Evolutionary conservation across 2,329 filamentous ascomycete genomes (phyloP), one percentile per base, ranked within the genome.

Genomic region (Colletotrichum sojae): DNA sequence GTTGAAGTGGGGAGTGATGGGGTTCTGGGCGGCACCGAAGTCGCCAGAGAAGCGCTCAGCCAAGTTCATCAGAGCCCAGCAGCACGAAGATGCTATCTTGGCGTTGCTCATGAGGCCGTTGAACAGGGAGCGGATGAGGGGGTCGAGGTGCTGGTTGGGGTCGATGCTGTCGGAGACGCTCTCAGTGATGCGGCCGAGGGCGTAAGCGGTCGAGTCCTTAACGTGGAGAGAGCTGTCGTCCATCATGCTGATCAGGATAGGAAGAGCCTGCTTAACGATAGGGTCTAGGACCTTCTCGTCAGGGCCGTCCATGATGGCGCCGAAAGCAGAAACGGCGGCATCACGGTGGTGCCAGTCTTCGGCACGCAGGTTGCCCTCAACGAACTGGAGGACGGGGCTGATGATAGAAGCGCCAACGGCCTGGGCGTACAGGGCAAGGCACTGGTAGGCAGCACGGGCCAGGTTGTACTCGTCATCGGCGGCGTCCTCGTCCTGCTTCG

Each of bases 61-160:
- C 78, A 99, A 85, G 83, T 98, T 99, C 94, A 99, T 98, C 73
- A 99, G 84, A 39, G 96, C 95, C 96, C 97, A 98, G 85, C 96
- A 99, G 90, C 96, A 98, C 36, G 96, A 99, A 63, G 94, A 91
- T 39, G 95, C 96, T 91, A 99, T 99, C 89, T 97, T 98, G 69
- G 94, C 92, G 79, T 92, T 96, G 83, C 93, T 95, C 69, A 94
- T 90, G 69, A 99, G 88, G 58, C 95, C 96, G 74, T 91, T 90
- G 85, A 99, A 99, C 10, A 99, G 89, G 48, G 95, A 93, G 65
- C 90, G 89, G 76, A 99, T 95, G 71, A 99, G 86, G 20, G 92
- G 90, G 72, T 94, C 92, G 5, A 99, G 88, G 78, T 98, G 94
- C 72, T 91, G 86, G 73, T 88, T 85, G 48, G 94, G 92, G 79